Percentiles rank a stretch among this genome's conserved stretches.
These are phyloP conservation scores for Citrus unshiu DNA, from an alignment of 345 rosid genomes.

Conservation along the genomic window DNA sequence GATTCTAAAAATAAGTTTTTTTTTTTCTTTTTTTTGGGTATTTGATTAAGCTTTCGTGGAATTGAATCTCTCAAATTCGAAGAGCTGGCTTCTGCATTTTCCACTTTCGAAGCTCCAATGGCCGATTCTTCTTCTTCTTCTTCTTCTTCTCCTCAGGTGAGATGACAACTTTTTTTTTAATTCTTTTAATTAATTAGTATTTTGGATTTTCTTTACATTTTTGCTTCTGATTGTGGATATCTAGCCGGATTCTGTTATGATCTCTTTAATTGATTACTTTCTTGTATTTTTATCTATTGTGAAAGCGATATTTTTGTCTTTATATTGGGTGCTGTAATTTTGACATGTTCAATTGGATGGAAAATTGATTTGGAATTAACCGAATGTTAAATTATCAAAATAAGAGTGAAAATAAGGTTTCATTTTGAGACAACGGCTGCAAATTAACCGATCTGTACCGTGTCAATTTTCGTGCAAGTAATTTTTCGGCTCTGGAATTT, in stretches of 20 bases:
- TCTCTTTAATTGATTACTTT: background rate
- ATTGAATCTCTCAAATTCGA: background rate
- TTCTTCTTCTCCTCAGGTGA: slow-evolving; percentile 13
- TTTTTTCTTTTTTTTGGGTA: slow-evolving; percentile 5
- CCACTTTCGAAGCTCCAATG: slow-evolving; percentile 16
- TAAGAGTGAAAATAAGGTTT: background rate
- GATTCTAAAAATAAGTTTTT: background rate
- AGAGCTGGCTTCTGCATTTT: slow-evolving; percentile 22
- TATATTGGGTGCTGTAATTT: background rate
- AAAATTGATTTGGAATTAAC: background rate
- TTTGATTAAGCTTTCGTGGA: background rate
- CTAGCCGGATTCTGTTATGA: background rate
- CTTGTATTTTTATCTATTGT: background rate
- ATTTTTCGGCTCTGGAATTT: background rate
- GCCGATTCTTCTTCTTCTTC: slow-evolving; percentile 8
- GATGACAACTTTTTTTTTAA: background rate
- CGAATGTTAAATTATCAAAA: background rate
- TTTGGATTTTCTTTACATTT: background rate
- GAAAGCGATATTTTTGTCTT: slow-evolving; percentile 10
- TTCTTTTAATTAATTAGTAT: background rate
- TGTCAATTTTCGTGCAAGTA: background rate
- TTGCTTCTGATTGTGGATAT: background rate
- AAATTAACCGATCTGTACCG: background rate
- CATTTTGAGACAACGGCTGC: background rate
- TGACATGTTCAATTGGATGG: background rate